Percentiles rank a stretch among this genome's conserved stretches.
These are phyloP conservation scores for Baorangia bicolor DNA, from an alignment of 768 basidiomycete genomes.

Conservation along the genomic window DNA sequence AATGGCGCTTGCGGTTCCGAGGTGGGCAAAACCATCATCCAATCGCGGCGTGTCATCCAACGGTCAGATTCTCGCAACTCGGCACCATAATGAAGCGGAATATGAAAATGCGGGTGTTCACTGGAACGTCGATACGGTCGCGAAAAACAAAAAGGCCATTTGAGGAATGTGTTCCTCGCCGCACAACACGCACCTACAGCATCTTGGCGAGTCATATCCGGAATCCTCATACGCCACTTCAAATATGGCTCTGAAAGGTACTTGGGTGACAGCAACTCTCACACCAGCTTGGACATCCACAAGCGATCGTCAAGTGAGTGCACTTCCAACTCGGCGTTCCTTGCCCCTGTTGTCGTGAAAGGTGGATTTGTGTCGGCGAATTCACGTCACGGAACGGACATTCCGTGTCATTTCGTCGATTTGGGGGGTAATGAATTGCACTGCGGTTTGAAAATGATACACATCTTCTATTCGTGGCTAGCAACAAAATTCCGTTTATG, in stretches of 20 bases:
- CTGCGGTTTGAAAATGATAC: background rate
- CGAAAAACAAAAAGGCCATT: too few species aligned
- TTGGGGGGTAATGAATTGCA: background rate
- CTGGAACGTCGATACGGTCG: too few species aligned
- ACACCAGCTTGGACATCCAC: background rate
- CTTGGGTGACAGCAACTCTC: background rate
- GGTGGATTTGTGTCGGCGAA: background rate
- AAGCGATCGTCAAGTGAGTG: background rate
- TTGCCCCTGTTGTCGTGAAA: background rate
- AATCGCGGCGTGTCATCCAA: background rate
- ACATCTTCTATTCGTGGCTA: background rate
- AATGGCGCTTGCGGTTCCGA: background rate
- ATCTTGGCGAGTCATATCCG: background rate
- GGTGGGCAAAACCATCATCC: background rate
- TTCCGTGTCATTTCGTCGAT: background rate
- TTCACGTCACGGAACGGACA: background rate
- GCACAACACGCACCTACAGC: background rate
- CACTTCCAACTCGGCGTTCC: too few species aligned
- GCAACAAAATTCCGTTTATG: background rate
- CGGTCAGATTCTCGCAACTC: too few species aligned
- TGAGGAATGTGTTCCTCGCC: background rate
- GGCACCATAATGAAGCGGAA: too few species aligned
- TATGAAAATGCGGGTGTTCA: background rate
- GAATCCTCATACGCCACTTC: background rate
- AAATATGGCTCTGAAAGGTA: background rate